phyloP scores from a whole-genome alignment of 768 basidiomycete genomes.

The Aureoboletus auriporus region DNA sequence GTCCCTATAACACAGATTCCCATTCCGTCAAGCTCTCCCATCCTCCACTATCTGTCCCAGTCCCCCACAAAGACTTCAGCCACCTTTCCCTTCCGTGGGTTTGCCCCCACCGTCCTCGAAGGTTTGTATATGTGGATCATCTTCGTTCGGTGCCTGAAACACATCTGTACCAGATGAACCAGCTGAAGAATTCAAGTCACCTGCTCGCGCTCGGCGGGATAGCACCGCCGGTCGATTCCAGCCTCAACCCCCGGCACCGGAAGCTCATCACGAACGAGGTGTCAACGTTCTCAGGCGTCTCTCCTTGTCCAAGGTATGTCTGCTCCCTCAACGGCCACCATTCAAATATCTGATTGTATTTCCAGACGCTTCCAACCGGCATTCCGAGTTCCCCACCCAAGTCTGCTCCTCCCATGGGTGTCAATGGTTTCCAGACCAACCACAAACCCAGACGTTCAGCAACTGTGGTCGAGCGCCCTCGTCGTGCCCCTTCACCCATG shows the following conservation, averaged over 20 bases:
- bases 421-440: slow-evolving; percentile 25
- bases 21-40: slow-evolving; percentile 62
- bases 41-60: slow-evolving; percentile 63
- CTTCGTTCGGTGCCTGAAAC: not conserved
- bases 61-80: slow-evolving; percentile 50
- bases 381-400: slow-evolving; percentile 30
- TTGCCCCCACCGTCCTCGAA: slow-evolving; percentile 56
- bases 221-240: slow-evolving; percentile 55
- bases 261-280: slow-evolving; percentile 58
- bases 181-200: slow-evolving; percentile 38
- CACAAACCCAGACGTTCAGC: slow-evolving; percentile 53
- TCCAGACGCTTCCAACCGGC: slow-evolving; percentile 11
- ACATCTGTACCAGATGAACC: slow-evolving; percentile 33
- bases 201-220: slow-evolving; percentile 55
- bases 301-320: slow-evolving; percentile 60
- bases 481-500: slow-evolving; percentile 81
- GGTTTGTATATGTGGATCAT: slow-evolving; percentile 37
- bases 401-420: slow-evolving; percentile 51
- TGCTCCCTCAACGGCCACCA: not conserved
- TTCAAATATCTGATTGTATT: not conserved
- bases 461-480: slow-evolving; percentile 50
- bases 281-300: slow-evolving; percentile 70
- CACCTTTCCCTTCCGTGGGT: slow-evolving; percentile 59
- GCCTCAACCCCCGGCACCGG: slow-evolving; percentile 41
- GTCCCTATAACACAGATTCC: slow-evolving; percentile 39